These are phyloP conservation scores for Aspergillus candidus DNA, from an alignment of 2,329 filamentous ascomycete genomes.

Conservation along the genomic window DNA sequence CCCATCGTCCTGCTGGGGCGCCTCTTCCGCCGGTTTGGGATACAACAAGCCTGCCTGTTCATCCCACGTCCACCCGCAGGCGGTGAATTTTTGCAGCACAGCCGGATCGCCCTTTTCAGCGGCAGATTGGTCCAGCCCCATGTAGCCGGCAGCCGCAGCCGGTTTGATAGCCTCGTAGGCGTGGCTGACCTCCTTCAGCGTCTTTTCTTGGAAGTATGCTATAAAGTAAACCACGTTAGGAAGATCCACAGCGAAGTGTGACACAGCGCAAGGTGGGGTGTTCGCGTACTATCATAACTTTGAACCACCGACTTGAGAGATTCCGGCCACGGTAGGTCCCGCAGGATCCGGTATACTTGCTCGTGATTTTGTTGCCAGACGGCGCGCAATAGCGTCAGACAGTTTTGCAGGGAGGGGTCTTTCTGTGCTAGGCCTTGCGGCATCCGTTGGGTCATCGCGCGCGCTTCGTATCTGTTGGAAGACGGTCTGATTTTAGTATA, in stretches of 20 bases:
- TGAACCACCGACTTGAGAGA: conserved; percentile 25
- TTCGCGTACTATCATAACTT: conserved; percentile 29
- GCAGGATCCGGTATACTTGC: conserved; percentile 31
- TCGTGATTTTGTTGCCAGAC: conserved; percentile 34
- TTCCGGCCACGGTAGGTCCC: conserved; percentile 31
- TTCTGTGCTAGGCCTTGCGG: conserved; percentile 24
- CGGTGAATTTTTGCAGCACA: conserved; percentile 28
- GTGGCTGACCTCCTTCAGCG: conserved; percentile 32
- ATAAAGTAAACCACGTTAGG: not conserved
- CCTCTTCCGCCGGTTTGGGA: conserved; percentile 25
- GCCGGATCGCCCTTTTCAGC: conserved; percentile 23
- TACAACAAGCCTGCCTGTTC: conserved; percentile 27
- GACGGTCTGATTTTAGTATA: conserved; percentile 2
- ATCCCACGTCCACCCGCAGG: conserved; percentile 37
- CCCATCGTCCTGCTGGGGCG: conserved; percentile 9
- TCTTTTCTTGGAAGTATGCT: conserved; percentile 36
- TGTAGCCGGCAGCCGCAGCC: conserved; percentile 29
- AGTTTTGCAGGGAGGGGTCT: conserved; percentile 31
- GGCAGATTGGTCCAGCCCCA: conserved; percentile 28
- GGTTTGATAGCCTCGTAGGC: conserved; percentile 38
- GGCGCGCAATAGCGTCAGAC: conserved; percentile 31
- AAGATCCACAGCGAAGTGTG: not conserved
- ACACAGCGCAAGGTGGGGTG: not conserved
- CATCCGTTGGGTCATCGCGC: conserved; percentile 33
- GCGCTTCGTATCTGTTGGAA: conserved; percentile 33